Conservation (phyloP, 805 yeast genomes). For the Teunomyces funiuensis region DNA sequence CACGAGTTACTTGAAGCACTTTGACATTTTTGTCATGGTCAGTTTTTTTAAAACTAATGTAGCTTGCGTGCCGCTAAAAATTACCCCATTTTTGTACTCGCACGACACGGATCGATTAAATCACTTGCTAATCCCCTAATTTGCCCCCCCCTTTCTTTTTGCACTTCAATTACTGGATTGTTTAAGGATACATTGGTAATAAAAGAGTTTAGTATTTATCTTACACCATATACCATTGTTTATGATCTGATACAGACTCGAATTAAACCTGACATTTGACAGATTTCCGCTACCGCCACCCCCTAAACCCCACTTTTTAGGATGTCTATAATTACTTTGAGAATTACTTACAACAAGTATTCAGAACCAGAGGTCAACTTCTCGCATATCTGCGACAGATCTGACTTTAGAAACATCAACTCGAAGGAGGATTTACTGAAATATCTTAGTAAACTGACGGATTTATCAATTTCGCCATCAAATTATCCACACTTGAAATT, state of each 20-base stretch:
- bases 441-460: conserved; percentile 6
- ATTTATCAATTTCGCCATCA: conserved; percentile 4
- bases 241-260: no score
- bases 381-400: neutral
- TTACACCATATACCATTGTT: no score
- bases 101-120: conserved; percentile 4
- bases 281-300: neutral
- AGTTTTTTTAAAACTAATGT: no score
- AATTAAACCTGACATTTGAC: no score
- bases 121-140: conserved; percentile 5
- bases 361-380: neutral
- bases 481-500: conserved; percentile 6
- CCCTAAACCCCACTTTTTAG: neutral
- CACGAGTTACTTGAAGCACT: no score
- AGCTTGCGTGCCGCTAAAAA: neutral
- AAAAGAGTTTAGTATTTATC: no score
- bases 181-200: no score
- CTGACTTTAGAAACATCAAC: neutral
- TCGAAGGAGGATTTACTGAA: conserved; percentile 10
- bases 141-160: neutral
- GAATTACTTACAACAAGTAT: conserved; percentile 5
- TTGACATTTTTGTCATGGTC: no score
- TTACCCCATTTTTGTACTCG: conserved; percentile 4
- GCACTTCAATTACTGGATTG: no score
- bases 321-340: conserved; percentile 5